Evolutionary conservation across 208 protist species (phyloP).

Genomic region (Acanthamoeba triangularis): DNA sequence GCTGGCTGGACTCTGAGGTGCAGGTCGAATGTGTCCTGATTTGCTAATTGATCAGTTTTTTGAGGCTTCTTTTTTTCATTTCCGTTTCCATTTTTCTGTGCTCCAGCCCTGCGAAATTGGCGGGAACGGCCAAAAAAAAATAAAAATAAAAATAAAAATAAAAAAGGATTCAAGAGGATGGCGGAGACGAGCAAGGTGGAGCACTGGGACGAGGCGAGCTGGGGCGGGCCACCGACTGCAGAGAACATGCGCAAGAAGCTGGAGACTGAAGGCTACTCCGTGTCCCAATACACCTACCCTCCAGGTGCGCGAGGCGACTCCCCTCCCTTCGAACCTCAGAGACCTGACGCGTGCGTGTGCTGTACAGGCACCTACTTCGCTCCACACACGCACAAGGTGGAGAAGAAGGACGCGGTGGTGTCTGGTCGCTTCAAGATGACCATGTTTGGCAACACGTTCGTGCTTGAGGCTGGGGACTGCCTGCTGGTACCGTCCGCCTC

Average conservation of each 20-base stretch:
- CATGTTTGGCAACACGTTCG: background rate
- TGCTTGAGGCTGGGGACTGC: conserved; percentile 4
- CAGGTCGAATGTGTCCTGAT: too few species aligned
- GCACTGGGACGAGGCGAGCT: background rate
- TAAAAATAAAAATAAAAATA: too few species aligned
- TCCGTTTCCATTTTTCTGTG: background rate
- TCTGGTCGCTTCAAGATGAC: conserved; percentile 1
- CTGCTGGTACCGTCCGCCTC: background rate
- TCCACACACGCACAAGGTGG: background rate
- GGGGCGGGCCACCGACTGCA: background rate
- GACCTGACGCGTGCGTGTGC: background rate
- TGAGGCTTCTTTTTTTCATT: background rate
- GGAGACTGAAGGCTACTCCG: background rate
- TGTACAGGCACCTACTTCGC: conserved; percentile 20
- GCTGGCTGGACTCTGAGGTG: too few species aligned
- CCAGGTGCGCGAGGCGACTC: background rate
- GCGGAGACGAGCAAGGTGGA: background rate
- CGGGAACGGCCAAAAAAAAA: background rate
- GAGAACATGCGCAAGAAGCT: conserved; percentile 17
- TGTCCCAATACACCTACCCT: conserved; percentile 1
- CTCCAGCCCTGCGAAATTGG: background rate
- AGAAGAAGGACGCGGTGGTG: conserved; percentile 43
- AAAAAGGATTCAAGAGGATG: background rate
- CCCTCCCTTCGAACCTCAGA: background rate
- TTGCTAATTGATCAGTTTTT: background rate